A percentile compares a stretch with the other conserved stretches of the same genome.
Conservation (phyloP, 2,329 filamentous ascomycete species). For the Tolypocladium tundrense region DNA sequence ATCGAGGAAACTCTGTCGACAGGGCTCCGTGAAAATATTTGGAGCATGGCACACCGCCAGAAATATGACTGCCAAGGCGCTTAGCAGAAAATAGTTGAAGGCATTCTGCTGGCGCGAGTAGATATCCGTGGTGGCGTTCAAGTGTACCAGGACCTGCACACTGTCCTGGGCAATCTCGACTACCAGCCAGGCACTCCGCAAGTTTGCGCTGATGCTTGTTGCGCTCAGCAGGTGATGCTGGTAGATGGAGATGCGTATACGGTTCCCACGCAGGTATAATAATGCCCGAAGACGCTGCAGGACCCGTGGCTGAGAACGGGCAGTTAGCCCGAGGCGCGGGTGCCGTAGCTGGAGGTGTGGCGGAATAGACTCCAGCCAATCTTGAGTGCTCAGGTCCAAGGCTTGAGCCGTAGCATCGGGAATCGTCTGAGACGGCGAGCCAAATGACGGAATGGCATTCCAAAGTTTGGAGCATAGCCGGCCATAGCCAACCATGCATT, state of each 20-base stretch:
- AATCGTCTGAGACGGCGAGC: constrained; percentile 20
- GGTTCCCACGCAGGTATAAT: constrained; percentile 31
- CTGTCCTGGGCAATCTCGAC: constrained; percentile 18
- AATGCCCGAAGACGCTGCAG: constrained; percentile 29
- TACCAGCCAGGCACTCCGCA: constrained; percentile 22
- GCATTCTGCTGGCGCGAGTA: constrained; percentile 13
- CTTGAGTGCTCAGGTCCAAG: constrained; percentile 30
- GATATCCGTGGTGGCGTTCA: constrained; percentile 13
- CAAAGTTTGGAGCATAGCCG: constrained; percentile 35
- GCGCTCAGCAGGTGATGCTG: constrained; percentile 27
- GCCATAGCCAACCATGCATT: constrained; percentile 37
- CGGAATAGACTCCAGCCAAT: constrained; percentile 36
- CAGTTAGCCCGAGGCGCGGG: constrained; percentile 23
- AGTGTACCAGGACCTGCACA: constrained; percentile 10
- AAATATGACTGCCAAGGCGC: constrained; percentile 24
- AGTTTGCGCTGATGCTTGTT: constrained; percentile 23
- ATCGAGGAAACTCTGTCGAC: constrained; percentile 19
- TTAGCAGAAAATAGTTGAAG: constrained; percentile 16
- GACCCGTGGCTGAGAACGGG: constrained; percentile 20
- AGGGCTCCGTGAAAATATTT: constrained; percentile 25
- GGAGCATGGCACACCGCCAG: constrained; percentile 35
- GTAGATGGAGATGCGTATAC: constrained; percentile 31
- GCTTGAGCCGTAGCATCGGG: constrained; percentile 26
- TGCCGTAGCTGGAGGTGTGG: constrained; percentile 25
- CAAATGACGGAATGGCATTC: constrained; percentile 30